A percentile compares a stretch with the other conserved stretches of the same genome.
Evolutionary conservation across 2,329 filamentous ascomycete genomes (phyloP).

Genomic region (Myriosclerotinia curreyana): DNA sequence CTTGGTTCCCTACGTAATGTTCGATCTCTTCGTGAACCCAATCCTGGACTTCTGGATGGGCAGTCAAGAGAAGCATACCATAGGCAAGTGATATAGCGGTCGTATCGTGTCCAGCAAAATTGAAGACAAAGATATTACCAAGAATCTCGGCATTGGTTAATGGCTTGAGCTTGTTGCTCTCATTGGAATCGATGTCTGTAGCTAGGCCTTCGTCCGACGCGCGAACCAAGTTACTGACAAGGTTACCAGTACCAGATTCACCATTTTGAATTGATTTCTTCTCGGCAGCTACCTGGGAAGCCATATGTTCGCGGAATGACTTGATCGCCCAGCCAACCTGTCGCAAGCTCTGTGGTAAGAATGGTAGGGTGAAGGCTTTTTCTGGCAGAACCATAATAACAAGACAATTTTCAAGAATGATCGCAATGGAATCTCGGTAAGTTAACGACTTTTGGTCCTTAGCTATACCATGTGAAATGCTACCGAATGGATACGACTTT

Average conservation of each 20-base stretch:
- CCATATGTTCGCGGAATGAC: slow-evolving; percentile 12
- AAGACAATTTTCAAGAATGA: slow-evolving; percentile 3
- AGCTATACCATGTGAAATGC: neutral
- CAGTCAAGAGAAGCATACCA: slow-evolving; percentile 28
- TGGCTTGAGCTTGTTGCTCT: slow-evolving; percentile 19
- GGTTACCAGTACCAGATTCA: slow-evolving; percentile 1
- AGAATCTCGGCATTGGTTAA: slow-evolving; percentile 39
- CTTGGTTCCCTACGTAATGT: slow-evolving; percentile 27
- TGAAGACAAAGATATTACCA: slow-evolving; percentile 36
- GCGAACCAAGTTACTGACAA: slow-evolving; percentile 29
- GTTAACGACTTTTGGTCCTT: slow-evolving; percentile 1
- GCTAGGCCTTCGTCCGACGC: slow-evolving; percentile 23
- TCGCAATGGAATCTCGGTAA: slow-evolving; percentile 16
- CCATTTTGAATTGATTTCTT: slow-evolving; percentile 4
- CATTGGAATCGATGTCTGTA: slow-evolving; percentile 21
- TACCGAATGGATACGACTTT: slow-evolving; percentile 13
- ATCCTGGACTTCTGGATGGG: slow-evolving; percentile 21
- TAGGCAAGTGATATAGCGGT: slow-evolving; percentile 34
- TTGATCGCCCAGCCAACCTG: slow-evolving; percentile 14
- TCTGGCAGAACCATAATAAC: slow-evolving; percentile 11
- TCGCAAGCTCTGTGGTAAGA: neutral
- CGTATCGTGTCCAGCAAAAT: slow-evolving; percentile 37
- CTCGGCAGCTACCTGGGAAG: slow-evolving; percentile 6
- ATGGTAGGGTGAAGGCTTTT: slow-evolving; percentile 2
- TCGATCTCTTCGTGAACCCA: slow-evolving; percentile 25